Evolutionary conservation across 1,284 basidiomycete genomes (phyloP), one percentile per base, ranked within the genome.

Genomic region (Apiotrichum montevideense): DNA sequence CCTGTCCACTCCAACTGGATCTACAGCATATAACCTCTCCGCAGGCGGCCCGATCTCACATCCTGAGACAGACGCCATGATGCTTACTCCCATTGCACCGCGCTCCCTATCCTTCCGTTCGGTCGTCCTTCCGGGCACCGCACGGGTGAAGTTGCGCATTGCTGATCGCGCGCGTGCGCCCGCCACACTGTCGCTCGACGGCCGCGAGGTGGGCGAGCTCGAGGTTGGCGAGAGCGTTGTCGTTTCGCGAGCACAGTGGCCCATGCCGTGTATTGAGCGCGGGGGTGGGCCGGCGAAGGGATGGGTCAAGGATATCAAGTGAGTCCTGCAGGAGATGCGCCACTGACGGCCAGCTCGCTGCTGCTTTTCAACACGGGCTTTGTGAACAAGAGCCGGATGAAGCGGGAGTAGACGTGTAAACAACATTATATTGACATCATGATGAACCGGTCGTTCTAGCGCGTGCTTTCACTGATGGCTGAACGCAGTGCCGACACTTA

Each of bases 1-100:
- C 56, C 85, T 98, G 43, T 91, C 92, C 0, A 97, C 94, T 1
- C 94, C 94, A 3, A 98, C 94, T 1, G 94, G 94, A 1, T 96
- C 92, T 14, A 97, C 94, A 1, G 94, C 94, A 3, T 98, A 98
- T 76, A 97, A 93, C 2, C 82, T 97, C 33, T 95, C 92, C 1
- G 89, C 93, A 0, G 94, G 94, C 29, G 94, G 94, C 7, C 94
- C 94, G 1, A 97, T 98, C 63, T 90, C 96, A 0, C 94, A 97
- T 67, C 94, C 94, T 0, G 90, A 88, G 3, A 80, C 95, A 32
- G 88, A 88, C 62, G 88, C 90, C 1, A 81, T 97, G 51, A 85
- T 97, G 7, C 79, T 98, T 29, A 97, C 95, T 0, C 94, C 94
- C 6, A 95, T 98, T 63, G 94, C 90, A 67, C 94, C 94, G 34